These are phyloP conservation scores for Leccinum boreale DNA, from an alignment of 768 basidiomycete species.

Conservation along the genomic window DNA sequence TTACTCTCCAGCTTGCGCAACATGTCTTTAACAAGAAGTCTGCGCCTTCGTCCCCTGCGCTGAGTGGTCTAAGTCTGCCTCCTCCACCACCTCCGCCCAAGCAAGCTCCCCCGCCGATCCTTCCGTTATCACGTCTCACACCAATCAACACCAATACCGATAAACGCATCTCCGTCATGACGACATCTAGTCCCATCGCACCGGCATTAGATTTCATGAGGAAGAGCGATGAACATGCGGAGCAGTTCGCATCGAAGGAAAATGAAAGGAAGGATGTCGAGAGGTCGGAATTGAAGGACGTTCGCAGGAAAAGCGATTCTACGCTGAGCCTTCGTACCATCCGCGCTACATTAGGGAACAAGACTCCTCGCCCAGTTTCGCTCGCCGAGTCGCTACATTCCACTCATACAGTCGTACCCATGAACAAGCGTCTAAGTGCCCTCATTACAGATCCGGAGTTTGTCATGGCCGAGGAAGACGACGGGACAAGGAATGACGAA, in stretches of 20 bases:
- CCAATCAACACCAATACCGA: conserved; percentile 28
- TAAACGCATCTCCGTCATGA: conserved; percentile 50
- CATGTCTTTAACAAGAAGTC: conserved; percentile 44
- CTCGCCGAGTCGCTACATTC: conserved; percentile 77
- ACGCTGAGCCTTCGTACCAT: conserved; percentile 77
- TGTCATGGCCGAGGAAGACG: conserved; percentile 61
- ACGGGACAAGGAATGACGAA: conserved; percentile 24
- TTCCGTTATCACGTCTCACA: conserved; percentile 23
- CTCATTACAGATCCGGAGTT: conserved; percentile 67
- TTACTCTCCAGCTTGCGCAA: conserved; percentile 43
- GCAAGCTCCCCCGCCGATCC: conserved; percentile 18
- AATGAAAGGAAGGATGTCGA: conserved; percentile 31
- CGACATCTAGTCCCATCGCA: conserved; percentile 51
- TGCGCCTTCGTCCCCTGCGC: conserved; percentile 30
- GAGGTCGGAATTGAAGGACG: conserved; percentile 54
- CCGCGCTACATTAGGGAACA: conserved; percentile 48
- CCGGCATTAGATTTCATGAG: conserved; percentile 57
- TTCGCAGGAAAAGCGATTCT: conserved; percentile 79
- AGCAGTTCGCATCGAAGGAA: conserved; percentile 20
- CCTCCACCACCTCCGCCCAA: conserved; percentile 41
- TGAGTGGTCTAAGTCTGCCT: conserved; percentile 29
- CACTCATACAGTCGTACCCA: conserved; percentile 65
- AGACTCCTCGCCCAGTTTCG: conserved; percentile 69
- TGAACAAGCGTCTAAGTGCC: conserved; percentile 64
- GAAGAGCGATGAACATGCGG: conserved; percentile 35